phyloP scores from a whole-genome alignment of 2,329 filamentous ascomycete species.

The Mycocentrospora acerina region DNA sequence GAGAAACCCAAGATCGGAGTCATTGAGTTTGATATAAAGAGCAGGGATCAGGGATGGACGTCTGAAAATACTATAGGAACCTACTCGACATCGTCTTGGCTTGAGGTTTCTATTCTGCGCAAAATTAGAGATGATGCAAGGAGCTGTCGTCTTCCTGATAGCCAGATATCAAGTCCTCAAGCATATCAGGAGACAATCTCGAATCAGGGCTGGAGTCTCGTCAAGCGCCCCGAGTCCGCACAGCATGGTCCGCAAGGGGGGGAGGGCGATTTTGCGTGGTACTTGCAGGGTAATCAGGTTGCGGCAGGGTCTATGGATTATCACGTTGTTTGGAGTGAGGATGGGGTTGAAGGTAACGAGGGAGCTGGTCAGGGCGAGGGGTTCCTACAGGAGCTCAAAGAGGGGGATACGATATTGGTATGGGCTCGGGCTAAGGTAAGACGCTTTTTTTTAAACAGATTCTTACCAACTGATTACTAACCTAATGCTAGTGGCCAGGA shows the following conservation, averaged over 20 bases:
- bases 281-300: constrained; percentile 36
- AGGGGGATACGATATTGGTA: constrained; percentile 30
- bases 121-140: not conserved
- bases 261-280: constrained; percentile 31
- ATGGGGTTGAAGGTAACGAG: constrained; percentile 17
- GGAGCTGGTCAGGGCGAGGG: constrained; percentile 29
- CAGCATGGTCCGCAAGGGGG: constrained; percentile 24
- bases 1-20: constrained; percentile 24
- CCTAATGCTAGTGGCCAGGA: constrained; percentile 22
- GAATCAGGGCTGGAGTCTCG: constrained; percentile 17
- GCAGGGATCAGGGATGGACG: constrained; percentile 38
- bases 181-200: constrained; percentile 9
- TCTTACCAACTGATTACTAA: constrained; percentile 4
- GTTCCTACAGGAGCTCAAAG: constrained; percentile 25
- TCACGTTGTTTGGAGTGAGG: constrained; percentile 20
- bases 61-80: constrained; percentile 26
- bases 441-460: too few species aligned
- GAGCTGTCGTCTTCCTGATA: not conserved
- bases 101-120: constrained; percentile 34
- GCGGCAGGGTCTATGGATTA: constrained; percentile 13
- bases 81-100: constrained; percentile 35
- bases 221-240: constrained; percentile 17
- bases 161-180: not conserved
- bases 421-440: constrained; percentile 40
- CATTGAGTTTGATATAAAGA: constrained; percentile 25